Evolutionary conservation across 2,329 filamentous ascomycete genomes (phyloP).

Genomic region (Pezicula carpinea): DNA sequence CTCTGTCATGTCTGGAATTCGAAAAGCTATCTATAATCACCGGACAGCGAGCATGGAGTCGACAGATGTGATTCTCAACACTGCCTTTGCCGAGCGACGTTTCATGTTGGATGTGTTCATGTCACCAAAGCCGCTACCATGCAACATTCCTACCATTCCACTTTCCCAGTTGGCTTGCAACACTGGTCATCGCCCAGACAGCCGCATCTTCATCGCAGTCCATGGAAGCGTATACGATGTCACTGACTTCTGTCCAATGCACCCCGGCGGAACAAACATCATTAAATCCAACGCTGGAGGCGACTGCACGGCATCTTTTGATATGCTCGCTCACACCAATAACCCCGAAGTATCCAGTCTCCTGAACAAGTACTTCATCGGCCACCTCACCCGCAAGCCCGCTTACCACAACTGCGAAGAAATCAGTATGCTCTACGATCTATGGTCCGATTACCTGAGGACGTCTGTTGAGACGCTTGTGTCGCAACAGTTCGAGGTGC

Average conservation of each 20-base stretch:
- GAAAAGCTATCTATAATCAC: conserved; percentile 50
- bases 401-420: conserved; percentile 40
- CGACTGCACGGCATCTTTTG: conserved; percentile 47
- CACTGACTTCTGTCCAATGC: conserved; percentile 48
- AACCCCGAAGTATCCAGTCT: conserved; percentile 50
- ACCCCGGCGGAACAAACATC: conserved; percentile 48
- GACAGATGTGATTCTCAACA: conserved; percentile 44
- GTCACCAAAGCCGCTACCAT: conserved; percentile 47
- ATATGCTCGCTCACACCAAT: conserved; percentile 49
- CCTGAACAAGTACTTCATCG: conserved; percentile 50
- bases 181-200: conserved; percentile 43
- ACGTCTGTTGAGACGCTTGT: conserved; percentile 47
- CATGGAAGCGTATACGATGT: conserved; percentile 50
- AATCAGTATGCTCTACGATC: conserved; percentile 40
- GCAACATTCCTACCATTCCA: conserved; percentile 44
- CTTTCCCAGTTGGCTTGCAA: conserved; percentile 44
- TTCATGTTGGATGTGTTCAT: conserved; percentile 56
- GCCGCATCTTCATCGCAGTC: conserved; percentile 46
- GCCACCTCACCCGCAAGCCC: conserved; percentile 45
- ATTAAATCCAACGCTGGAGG: conserved; percentile 51
- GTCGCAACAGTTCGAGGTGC: conserved; percentile 48
- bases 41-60: conserved; percentile 47
- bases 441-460: conserved; percentile 46
- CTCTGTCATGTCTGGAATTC: conserved; percentile 50
- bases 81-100: conserved; percentile 48